Base-by-base conservation (phyloP, 495 filamentous ascomycete genomes). In the Trichoderma asperelloides region DNA sequence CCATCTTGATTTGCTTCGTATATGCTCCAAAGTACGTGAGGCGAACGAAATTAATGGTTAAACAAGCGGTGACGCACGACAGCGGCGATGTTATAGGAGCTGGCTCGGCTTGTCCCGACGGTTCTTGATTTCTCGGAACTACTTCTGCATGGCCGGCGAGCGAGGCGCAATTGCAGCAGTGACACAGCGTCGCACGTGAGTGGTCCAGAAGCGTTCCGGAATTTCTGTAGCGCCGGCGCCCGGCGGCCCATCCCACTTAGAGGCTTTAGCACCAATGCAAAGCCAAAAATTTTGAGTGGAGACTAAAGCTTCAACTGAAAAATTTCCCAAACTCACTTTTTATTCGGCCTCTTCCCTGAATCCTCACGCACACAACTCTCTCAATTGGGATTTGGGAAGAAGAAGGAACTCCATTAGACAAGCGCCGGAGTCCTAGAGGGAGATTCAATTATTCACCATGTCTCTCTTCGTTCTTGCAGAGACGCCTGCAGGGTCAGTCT, bases 391-490 rank as follows among this genome's bases (percentile, higher is more conserved):
- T 25, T 43, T 16, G 64, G 41, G 64, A 65, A 65, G 64, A 39
- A 27, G 43, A 49, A 30, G 43, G 27, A 41, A 41, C 33, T n/a
- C 18, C 69, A 68, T 70, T 69, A 71, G 66, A 70, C 62, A 71
- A 68, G 64, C 66, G 70, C 65, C 76, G 72, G 69, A 70, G 71
- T 72, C 71, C 65, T 68, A 66, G 70, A 64, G 65, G 66, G 65
- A 66, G 47, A 62, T 37, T 66, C 62, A 68, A 45, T 60, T 37
- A 23, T 40, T 64, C 71, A 71, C 64, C 71, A 92, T 92, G 90
- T 86, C 87, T 78, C 85, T 91, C 71, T 89, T 92, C 76, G 89
- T 91, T 78, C 86, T 96, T 67, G 89, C 89, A 67, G 95, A 98
- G 80, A 98, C 95, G 73, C 90, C 89, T 78, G 96, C 94, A 71